Percentiles rank a stretch among this genome's conserved stretches.
Conservation (phyloP, 805 yeast genomes). For the Middelhovenomyces tepae region DNA sequence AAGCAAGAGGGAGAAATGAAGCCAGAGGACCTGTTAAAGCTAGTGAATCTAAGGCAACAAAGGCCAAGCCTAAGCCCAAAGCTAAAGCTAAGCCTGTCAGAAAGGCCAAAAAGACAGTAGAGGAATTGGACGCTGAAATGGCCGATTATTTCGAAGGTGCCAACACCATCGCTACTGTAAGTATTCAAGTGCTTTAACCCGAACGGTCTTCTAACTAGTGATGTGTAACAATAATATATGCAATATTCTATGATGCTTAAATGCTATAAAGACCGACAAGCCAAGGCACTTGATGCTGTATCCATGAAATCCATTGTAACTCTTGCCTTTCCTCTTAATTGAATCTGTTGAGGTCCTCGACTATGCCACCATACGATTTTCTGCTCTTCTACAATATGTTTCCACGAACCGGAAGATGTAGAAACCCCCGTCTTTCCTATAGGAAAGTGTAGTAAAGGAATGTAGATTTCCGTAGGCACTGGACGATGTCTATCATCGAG, state of each 20-base stretch:
- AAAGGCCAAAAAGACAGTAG: constrained; percentile 66
- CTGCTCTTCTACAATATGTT: constrained; percentile 43
- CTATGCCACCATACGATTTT: constrained; percentile 66
- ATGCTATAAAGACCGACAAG: no score
- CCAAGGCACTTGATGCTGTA: no score
- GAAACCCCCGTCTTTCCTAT: constrained; percentile 39
- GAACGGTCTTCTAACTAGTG: no score
- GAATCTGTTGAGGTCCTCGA: constrained; percentile 31
- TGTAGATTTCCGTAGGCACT: constrained; percentile 51
- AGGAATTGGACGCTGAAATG: constrained; percentile 97
- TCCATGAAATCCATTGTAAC: neutral
- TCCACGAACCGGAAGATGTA: constrained; percentile 49
- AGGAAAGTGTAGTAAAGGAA: constrained; percentile 69
- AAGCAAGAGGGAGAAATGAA: no score
- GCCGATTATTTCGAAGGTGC: constrained; percentile 91
- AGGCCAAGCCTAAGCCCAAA: constrained; percentile 16
- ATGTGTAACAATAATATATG: no score
- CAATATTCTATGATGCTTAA: no score
- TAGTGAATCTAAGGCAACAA: constrained; percentile 8
- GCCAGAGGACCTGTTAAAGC: constrained; percentile 13
- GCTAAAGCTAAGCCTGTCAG: constrained; percentile 18
- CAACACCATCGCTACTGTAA: no score
- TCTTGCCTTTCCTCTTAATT: constrained; percentile 12
- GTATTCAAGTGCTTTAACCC: no score
- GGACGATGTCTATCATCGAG: constrained; percentile 23